These are phyloP conservation scores for Aciculosporium take DNA, from an alignment of 2,329 filamentous ascomycete species.

Conservation along the genomic window DNA sequence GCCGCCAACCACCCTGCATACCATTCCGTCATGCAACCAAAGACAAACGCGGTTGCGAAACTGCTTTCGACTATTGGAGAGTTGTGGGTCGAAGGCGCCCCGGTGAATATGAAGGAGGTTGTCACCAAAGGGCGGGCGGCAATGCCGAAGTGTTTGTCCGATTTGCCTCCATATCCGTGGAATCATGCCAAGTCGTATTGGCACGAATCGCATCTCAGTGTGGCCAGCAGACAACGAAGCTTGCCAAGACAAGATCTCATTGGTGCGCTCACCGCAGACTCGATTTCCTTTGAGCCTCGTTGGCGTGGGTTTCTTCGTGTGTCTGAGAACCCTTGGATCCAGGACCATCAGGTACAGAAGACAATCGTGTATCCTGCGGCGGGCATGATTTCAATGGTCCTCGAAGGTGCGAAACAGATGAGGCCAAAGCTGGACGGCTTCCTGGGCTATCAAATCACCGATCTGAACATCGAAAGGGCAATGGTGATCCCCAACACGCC, in stretches of 20 bases:
- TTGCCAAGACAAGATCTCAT: conserved; percentile 36
- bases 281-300: conserved; percentile 28
- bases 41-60: conserved; percentile 10
- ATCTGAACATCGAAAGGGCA: conserved; percentile 34
- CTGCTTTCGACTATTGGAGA: conserved; percentile 20
- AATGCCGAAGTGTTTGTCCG: conserved; percentile 22
- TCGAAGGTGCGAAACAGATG: conserved; percentile 32
- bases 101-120: conserved; percentile 18
- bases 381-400: conserved; percentile 34
- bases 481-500: conserved; percentile 33
- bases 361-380: conserved; percentile 36
- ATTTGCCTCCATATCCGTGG: conserved; percentile 40
- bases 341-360: conserved; percentile 36
- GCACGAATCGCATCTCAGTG: conserved; percentile 35
- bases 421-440: conserved; percentile 12
- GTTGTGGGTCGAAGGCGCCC: conserved; percentile 23
- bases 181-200: conserved; percentile 38
- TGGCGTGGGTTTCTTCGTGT: conserved; percentile 36
- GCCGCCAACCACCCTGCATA: conserved; percentile 10
- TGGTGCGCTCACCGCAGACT: conserved; percentile 30
- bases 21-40: conserved; percentile 15
- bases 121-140: conserved; percentile 10
- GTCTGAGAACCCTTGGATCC: conserved; percentile 36
- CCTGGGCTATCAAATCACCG: conserved; percentile 27
- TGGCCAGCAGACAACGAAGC: conserved; percentile 27